Conservation (phyloP, 495 filamentous ascomycete genomes). For the Penicillium fimorum region DNA sequence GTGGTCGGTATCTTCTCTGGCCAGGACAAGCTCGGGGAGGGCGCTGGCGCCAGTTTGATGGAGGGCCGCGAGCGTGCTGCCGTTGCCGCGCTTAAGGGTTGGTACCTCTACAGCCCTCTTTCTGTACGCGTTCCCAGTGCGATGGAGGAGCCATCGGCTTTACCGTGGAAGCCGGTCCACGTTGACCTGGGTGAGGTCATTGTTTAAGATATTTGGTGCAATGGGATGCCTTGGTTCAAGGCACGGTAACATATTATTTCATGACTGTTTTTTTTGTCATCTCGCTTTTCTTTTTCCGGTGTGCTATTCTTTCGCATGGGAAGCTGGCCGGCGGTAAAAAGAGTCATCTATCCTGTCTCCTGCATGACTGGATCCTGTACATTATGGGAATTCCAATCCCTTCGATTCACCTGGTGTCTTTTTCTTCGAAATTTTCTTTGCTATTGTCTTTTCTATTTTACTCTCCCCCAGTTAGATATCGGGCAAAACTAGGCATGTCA, state of each 20-base stretch:
- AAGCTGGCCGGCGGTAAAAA: slow-evolving; percentile 27
- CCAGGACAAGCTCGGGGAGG: slow-evolving; percentile 85
- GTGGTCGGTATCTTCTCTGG: slow-evolving; percentile 94
- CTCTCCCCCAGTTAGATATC: slow-evolving; percentile 18
- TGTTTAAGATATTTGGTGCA: slow-evolving; percentile 47
- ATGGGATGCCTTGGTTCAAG: slow-evolving; percentile 12
- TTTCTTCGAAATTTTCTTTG: slow-evolving; percentile 25
- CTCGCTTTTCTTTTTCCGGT: slow-evolving; percentile 26
- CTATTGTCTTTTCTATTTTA: slow-evolving; percentile 10
- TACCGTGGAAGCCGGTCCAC: slow-evolving; percentile 74
- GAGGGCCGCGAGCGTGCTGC: slow-evolving; percentile 76
- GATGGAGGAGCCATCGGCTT: slow-evolving; percentile 63
- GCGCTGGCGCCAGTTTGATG: slow-evolving; percentile 66
- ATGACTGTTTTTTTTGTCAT: slow-evolving; percentile 26
- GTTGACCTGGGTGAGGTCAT: slow-evolving; percentile 91
- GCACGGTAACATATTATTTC: slow-evolving; percentile 29
- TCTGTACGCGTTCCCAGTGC: slow-evolving; percentile 75
- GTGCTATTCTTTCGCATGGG: slow-evolving; percentile 32
- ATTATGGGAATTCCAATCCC: slow-evolving; percentile 41
- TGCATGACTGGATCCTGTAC: slow-evolving; percentile 45
- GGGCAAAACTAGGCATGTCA: slow-evolving; percentile 17
- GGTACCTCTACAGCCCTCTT: slow-evolving; percentile 91
- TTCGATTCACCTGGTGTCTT: slow-evolving; percentile 42
- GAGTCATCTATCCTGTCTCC: slow-evolving; percentile 25
- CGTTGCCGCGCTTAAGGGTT: slow-evolving; percentile 80